Evolutionary conservation across 1,284 basidiomycete genomes (phyloP).

Genomic region (Paramarasmius palmivorus): DNA sequence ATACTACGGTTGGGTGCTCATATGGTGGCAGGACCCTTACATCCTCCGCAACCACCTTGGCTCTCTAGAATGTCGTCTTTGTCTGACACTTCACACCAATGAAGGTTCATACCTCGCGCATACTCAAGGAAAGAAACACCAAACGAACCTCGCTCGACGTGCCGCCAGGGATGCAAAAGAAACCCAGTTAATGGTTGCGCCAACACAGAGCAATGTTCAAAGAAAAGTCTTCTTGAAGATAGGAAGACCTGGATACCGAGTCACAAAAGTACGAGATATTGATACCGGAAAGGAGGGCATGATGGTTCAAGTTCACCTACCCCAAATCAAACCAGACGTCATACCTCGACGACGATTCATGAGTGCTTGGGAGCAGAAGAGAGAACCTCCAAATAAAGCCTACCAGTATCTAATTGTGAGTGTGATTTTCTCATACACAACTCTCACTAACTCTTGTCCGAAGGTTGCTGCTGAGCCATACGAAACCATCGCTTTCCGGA

Average conservation of each 20-base stretch:
- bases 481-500: slow-evolving; percentile 97
- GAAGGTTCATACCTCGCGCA: slow-evolving; percentile 99
- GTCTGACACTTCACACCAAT: slow-evolving; percentile 97
- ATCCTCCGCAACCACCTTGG: slow-evolving; percentile 98
- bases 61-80: slow-evolving; percentile 96
- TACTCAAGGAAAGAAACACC: slow-evolving; percentile 99
- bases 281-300: slow-evolving; percentile 87
- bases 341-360: slow-evolving; percentile 91
- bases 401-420: slow-evolving; percentile 96
- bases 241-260: slow-evolving; percentile 91
- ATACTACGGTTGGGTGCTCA: slow-evolving; percentile 5
- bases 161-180: slow-evolving; percentile 97
- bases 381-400: slow-evolving; percentile 92
- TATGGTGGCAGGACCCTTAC: slow-evolving; percentile 83
- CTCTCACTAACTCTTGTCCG: slow-evolving; percentile 10
- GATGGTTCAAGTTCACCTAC: slow-evolving; percentile 95
- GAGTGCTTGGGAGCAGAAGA: slow-evolving; percentile 98
- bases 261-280: slow-evolving; percentile 84
- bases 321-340: slow-evolving; percentile 89
- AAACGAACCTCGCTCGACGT: slow-evolving; percentile 95
- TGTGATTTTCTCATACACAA: slow-evolving; percentile 22
- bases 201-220: slow-evolving; percentile 73
- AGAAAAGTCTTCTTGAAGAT: slow-evolving; percentile 98
- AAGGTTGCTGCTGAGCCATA: slow-evolving; percentile 98
- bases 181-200: slow-evolving; percentile 82